Conservation (phyloP, 441 rosid genomes). For the Oxalis stricta region DNA sequence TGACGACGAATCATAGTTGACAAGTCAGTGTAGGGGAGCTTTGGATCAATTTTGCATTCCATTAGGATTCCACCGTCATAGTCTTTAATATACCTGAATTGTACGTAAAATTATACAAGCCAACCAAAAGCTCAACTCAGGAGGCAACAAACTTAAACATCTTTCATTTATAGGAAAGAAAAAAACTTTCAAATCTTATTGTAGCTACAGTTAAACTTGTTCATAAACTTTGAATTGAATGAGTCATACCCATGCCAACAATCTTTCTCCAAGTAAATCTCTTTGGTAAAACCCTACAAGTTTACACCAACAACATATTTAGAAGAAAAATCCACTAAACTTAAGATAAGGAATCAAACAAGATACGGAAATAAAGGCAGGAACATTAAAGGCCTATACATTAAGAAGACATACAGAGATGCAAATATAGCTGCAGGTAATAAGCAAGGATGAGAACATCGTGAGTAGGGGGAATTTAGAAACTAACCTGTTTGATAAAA, state of each 20-base stretch:
- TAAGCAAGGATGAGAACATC: not conserved
- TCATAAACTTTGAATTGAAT: constrained; percentile 6
- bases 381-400: not conserved
- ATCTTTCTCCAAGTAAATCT: constrained; percentile 93
- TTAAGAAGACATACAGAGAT: not conserved
- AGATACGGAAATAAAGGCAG: not conserved
- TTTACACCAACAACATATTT: constrained; percentile 3
- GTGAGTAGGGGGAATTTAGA: not conserved
- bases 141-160: not conserved
- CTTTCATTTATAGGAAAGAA: not conserved
- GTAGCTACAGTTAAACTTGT: not conserved
- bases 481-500: constrained; percentile 84
- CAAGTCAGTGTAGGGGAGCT: constrained; percentile 89
- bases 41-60: constrained; percentile 98
- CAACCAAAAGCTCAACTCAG: not conserved
- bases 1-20: constrained; percentile 91
- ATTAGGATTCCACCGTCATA: constrained; percentile 98
- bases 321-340: not conserved
- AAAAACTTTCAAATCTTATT: not conserved
- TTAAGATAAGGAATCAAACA: not conserved
- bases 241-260: constrained; percentile 91
- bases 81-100: constrained; percentile 77
- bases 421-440: not conserved
- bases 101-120: constrained; percentile 1
- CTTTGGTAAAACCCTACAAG: constrained; percentile 93